phyloP scores from a whole-genome alignment of 1,284 basidiomycete genomes.

The Papiliotrema fonsecae region DNA sequence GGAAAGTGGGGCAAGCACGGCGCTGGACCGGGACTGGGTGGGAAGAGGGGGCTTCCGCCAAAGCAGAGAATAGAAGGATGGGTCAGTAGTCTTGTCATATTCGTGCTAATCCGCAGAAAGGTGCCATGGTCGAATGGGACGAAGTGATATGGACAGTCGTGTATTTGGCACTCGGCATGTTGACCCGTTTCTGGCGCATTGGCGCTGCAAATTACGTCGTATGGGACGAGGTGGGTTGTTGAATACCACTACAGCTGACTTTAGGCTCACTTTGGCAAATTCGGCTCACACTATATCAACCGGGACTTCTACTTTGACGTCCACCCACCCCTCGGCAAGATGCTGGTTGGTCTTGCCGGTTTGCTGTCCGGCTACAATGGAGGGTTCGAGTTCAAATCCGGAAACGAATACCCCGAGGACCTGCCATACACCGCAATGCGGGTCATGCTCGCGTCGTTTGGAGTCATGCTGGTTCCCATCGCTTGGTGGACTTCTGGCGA shows the following conservation, averaged over 20 bases:
- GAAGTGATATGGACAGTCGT: slow-evolving; percentile 75
- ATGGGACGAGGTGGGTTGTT: slow-evolving; percentile 73
- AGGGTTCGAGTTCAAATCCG: slow-evolving; percentile 90
- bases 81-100: slow-evolving; percentile 21
- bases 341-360: slow-evolving; percentile 93
- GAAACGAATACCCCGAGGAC: slow-evolving; percentile 71
- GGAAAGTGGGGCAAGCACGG: slow-evolving; percentile 45
- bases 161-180: slow-evolving; percentile 89
- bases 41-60: slow-evolving; percentile 38
- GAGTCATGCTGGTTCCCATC: slow-evolving; percentile 90
- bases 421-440: slow-evolving; percentile 95
- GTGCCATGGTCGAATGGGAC: slow-evolving; percentile 74
- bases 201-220: slow-evolving; percentile 83
- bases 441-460: slow-evolving; percentile 88
- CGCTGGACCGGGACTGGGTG: slow-evolving; percentile 38
- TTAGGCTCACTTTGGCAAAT: slow-evolving; percentile 92
- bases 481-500: slow-evolving; percentile 97
- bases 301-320: slow-evolving; percentile 58
- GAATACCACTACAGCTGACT: background rate
- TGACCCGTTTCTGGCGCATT: slow-evolving; percentile 91
- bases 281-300: slow-evolving; percentile 83
- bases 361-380: slow-evolving; percentile 88
- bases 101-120: slow-evolving; percentile 32
- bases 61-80: slow-evolving; percentile 37
- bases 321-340: slow-evolving; percentile 97